Conservation (phyloP, 768 basidiomycete species). For the Lentinula sp. region DNA sequence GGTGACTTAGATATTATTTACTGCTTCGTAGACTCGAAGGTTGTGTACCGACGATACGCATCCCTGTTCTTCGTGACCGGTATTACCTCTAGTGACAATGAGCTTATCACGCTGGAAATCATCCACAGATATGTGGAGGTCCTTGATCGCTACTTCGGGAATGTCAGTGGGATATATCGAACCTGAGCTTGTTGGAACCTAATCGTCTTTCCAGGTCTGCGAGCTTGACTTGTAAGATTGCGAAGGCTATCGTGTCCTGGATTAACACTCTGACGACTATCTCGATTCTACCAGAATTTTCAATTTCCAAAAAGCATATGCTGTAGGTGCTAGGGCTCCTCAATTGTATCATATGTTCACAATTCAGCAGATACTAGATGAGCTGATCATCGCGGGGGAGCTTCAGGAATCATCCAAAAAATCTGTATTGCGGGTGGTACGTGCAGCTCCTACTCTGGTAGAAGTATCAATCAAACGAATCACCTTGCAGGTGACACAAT, state of each 20-base stretch:
- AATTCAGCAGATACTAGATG: slow-evolving; percentile 69
- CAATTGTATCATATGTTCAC: slow-evolving; percentile 7
- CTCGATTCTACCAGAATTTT: slow-evolving; percentile 62
- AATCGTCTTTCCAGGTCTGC: slow-evolving; percentile 49
- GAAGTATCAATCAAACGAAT: not conserved
- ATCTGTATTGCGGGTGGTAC: slow-evolving; percentile 54
- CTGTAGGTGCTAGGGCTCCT: slow-evolving; percentile 39
- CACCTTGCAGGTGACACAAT: slow-evolving; percentile 70
- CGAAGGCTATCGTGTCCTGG: not conserved
- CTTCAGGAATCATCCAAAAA: slow-evolving; percentile 88
- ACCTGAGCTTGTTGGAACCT: not conserved
- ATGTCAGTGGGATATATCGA: slow-evolving; percentile 45
- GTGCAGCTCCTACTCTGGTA: slow-evolving; percentile 8
- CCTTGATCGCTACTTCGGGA: slow-evolving; percentile 87
- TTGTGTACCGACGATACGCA: slow-evolving; percentile 93
- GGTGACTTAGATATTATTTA: slow-evolving; percentile 9
- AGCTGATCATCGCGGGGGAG: slow-evolving; percentile 90
- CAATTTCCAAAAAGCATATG: slow-evolving; percentile 96
- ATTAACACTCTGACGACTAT: not conserved
- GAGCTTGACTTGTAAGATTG: slow-evolving; percentile 82
- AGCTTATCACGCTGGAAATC: slow-evolving; percentile 86
- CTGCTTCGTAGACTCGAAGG: slow-evolving; percentile 68
- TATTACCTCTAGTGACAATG: slow-evolving; percentile 80
- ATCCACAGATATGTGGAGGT: slow-evolving; percentile 93
- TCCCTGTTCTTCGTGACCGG: slow-evolving; percentile 94